phyloP scores from a whole-genome alignment of 2,329 filamentous ascomycete genomes.

The Xylariomycetidae sp. region DNA sequence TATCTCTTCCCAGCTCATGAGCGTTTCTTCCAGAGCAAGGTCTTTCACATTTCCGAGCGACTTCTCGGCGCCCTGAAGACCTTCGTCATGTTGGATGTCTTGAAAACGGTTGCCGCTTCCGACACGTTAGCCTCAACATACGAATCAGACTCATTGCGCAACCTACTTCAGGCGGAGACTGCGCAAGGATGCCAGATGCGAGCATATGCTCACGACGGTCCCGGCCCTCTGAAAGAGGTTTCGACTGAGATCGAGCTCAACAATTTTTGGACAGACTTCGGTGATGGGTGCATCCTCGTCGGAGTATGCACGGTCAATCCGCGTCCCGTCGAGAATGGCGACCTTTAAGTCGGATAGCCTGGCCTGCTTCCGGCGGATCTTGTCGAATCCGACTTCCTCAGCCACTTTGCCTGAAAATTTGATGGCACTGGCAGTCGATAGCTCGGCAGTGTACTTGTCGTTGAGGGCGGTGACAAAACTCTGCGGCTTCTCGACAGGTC shows the following conservation, averaged over 20 bases:
- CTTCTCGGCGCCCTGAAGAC: slow-evolving; percentile 26
- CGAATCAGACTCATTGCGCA: too few relatives aligned
- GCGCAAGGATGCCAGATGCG: slow-evolving; percentile 60
- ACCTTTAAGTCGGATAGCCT: slow-evolving; percentile 72
- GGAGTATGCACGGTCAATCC: slow-evolving; percentile 43
- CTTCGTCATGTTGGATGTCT: slow-evolving; percentile 38
- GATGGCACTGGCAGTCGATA: slow-evolving; percentile 46
- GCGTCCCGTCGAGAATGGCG: slow-evolving; percentile 74
- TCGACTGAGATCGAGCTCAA: slow-evolving; percentile 78
- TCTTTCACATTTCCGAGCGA: slow-evolving; percentile 51
- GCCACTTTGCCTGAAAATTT: slow-evolving; percentile 75
- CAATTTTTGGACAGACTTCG: slow-evolving; percentile 59
- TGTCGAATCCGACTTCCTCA: slow-evolving; percentile 93
- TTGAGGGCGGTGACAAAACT: slow-evolving; percentile 76
- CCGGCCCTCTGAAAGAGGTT: slow-evolving; percentile 69
- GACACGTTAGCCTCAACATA: slow-evolving; percentile 7
- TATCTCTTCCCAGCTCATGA: slow-evolving; percentile 63
- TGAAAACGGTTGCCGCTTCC: slow-evolving; percentile 73
- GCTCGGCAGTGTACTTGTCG: slow-evolving; percentile 75
- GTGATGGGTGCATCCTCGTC: slow-evolving; percentile 36
- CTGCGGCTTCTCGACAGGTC: slow-evolving; percentile 61
- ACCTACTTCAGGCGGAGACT: slow-evolving; percentile 69
- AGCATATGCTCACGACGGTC: slow-evolving; percentile 67
- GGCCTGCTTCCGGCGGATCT: slow-evolving; percentile 77
- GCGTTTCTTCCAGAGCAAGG: slow-evolving; percentile 62